Conservation (phyloP, 345 rosid genomes). For the Murraya koenigii region DNA sequence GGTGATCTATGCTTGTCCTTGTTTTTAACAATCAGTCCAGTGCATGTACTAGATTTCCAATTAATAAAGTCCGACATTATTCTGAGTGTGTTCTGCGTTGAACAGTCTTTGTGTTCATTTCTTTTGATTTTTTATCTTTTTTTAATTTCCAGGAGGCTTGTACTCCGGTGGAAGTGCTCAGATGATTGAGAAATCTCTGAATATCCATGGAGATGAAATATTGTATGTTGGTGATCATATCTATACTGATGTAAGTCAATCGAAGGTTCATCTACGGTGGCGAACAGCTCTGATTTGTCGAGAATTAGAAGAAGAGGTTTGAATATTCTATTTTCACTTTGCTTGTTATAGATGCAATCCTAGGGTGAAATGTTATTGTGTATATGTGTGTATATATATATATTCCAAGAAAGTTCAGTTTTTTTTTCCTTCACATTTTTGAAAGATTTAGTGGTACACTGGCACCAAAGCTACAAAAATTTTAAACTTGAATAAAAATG, state of each 20-base stretch:
- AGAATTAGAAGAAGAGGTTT: conserved; percentile 93
- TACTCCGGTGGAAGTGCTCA: conserved; percentile 99
- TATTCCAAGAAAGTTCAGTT: background rate
- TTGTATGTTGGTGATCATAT: conserved; percentile 95
- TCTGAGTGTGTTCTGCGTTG: background rate
- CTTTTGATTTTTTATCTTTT: background rate
- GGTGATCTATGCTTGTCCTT: conserved; percentile 42
- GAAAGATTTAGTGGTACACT: background rate
- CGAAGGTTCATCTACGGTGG: conserved; percentile 93
- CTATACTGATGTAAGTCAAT: conserved; percentile 93
- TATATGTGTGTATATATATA: background rate
- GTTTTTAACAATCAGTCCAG: conserved; percentile 11
- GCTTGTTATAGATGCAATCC: background rate
- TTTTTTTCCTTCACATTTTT: background rate
- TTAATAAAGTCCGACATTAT: background rate
- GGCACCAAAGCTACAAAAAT: background rate
- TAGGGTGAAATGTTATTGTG: background rate
- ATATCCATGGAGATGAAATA: conserved; percentile 92
- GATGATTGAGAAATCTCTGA: conserved; percentile 83
- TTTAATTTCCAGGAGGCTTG: conserved; percentile 58
- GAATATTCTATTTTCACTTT: conserved; percentile 10
- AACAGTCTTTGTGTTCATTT: background rate
- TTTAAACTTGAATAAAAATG: background rate
- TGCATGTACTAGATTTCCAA: background rate
- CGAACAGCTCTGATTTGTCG: conserved; percentile 90